Base-by-base conservation (phyloP, 2,329 filamentous ascomycete genomes). In the Botrytis paeoniae region DNA sequence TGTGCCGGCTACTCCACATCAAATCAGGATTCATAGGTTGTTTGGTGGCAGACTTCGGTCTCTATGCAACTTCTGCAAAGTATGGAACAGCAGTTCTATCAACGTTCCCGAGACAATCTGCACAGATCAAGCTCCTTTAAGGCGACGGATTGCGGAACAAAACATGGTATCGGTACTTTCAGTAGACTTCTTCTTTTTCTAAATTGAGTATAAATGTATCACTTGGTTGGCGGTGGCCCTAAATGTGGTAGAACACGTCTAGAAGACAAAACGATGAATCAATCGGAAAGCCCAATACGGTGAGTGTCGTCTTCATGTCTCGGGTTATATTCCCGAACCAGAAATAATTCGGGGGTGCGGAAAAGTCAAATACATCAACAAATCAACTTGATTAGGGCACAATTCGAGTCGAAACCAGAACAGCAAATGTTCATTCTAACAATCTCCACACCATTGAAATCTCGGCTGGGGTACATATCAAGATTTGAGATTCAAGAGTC, bases 121-220 rank as follows among this genome's bases (percentile, higher is more conserved):
- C 48, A 16, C 51, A 32, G 65, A 69, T 43, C 51, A 32, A 57
- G 48, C 35, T 51, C 35, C 16, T 43, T 29, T 9, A 39, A 57
- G 37, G 65, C 45, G 39, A 59, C 57, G 10, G 9, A 25, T 57
- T 43, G 22, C 45, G 29, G 65, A 32, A 16, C 37, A 16, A 57
- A 69, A 57, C 48, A 69, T 32, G 65, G 48, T 57, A 69, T 59
- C 65, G 48, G 35, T 41, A 69, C 39, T 69, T 32, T n/a, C 29
- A 65, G 43, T n/a, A 57, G 35, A 57, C 51, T n/a, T 25, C 5
- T 54, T 54, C 4, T 29, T 16, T 4, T 57, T 39, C n/a, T 41
- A 54, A 29, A n/a, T n/a, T 29, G 64, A n/a, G 35, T 39, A 18
- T 12, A 32, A 41, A 68, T 54, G 14, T 10, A 51, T 39, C 14